Evolutionary conservation across 495 filamentous ascomycete genomes (phyloP).

Genomic region (Aspergillus funiculosus): DNA sequence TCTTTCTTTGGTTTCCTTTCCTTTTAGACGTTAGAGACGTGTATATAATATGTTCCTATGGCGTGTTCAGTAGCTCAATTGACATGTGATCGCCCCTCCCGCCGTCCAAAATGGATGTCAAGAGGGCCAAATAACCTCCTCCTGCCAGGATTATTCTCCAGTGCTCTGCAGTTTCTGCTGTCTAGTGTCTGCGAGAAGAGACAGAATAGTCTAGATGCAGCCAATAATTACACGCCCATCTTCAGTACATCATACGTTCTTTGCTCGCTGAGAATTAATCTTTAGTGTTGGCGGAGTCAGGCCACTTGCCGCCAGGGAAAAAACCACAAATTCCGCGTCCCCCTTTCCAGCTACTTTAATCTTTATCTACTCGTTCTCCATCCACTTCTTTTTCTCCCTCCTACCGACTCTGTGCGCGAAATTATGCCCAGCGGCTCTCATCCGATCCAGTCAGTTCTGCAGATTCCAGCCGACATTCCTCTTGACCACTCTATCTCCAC

Average conservation of each 20-base stretch:
- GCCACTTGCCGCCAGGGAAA: conserved; percentile 8
- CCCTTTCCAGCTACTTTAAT: conserved; percentile 6
- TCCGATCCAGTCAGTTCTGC: conserved; percentile 7
- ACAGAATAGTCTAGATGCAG: neutral
- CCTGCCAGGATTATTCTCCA: too few relatives aligned
- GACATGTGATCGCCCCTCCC: conserved; percentile 17
- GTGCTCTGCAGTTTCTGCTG: neutral
- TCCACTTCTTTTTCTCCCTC: conserved; percentile 4
- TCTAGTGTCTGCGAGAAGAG: too few relatives aligned
- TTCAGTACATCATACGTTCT: conserved; percentile 12
- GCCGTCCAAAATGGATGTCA: too few relatives aligned
- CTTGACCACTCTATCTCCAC: too few relatives aligned
- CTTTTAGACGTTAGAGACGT: neutral
- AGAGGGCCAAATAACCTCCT: too few relatives aligned
- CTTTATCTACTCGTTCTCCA: conserved; percentile 10
- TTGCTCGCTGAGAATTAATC: neutral
- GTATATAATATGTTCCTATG: conserved; percentile 7
- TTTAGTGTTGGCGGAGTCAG: conserved; percentile 5
- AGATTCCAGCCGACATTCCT: conserved; percentile 11
- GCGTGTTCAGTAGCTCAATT: too few relatives aligned
- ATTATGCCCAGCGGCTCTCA: conserved; percentile 18
- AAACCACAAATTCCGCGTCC: neutral
- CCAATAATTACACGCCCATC: neutral
- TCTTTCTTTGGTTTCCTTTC: neutral
- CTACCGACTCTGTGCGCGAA: neutral